Evolutionary conservation across 768 basidiomycete genomes (phyloP), one percentile per base, ranked within the genome.

Genomic region (Pleurotus platypus): DNA sequence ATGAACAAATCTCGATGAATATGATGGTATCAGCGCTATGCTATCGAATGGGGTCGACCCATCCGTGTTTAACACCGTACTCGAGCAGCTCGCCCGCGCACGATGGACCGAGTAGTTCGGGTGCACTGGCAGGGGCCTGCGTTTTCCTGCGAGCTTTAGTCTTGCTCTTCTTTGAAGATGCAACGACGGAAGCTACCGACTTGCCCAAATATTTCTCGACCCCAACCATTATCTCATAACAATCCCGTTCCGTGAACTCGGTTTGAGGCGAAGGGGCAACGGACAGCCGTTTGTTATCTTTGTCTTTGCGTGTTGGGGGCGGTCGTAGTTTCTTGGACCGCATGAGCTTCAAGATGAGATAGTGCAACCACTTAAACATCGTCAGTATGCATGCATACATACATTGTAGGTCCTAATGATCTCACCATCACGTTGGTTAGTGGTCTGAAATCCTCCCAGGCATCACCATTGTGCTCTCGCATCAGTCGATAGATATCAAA

Each of bases 401-500:
- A 26, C 16, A 4, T 4, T 43, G 18, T 56, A 42, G 12, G 64
- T 30, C 30, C 30, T 35, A 35, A 35, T 8, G 9, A 35, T 35
- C 84, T 66, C 65, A 95, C 96, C 84, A 98, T 85, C 38, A 97
- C 85, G 67, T 98, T 98, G 8, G 93, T 94, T 15, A 89, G 70
- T 1, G 93, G 93, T 56, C 84, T 78, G 67, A 86, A 97, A 8
- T 70, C 78, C 61, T 83, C 80, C 97, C 97, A 99, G 42, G 76
- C 67, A 37, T 75, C 75, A 4, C 77, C 72, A 46, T 82, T 84
- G 60, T 84, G 72, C 27, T 75, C 73, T 49, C 78, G 77, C 92
- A 98, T 98, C 72, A 87, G 82, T 43, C 96, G 84, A 66, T 99
- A 99, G 3, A 98, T 78, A 66, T 98, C 94, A 69, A 93, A 98